Conservation (phyloP, 2,329 filamentous ascomycete genomes). For the Thyridium curvatum region DNA sequence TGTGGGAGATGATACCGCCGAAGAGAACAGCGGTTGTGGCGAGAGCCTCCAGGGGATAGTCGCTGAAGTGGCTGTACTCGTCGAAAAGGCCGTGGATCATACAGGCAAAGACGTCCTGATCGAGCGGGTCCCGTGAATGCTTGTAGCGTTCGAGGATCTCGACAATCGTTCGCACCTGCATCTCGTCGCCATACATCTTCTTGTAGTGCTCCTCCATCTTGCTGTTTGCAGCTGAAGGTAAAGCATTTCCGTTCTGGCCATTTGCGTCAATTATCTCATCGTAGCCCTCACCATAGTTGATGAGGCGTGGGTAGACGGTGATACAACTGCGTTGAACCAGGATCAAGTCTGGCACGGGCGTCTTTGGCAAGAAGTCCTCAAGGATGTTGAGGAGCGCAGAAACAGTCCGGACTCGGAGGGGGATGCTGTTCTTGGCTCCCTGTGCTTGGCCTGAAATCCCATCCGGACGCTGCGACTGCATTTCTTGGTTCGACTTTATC, state of each 20-base stretch:
- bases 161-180: slow-evolving; percentile 80
- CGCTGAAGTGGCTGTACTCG: slow-evolving; percentile 90
- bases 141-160: slow-evolving; percentile 83
- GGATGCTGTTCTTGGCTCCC: slow-evolving; percentile 55
- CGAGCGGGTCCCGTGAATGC: slow-evolving; percentile 71
- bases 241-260: slow-evolving; percentile 70
- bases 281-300: slow-evolving; percentile 92
- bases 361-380: slow-evolving; percentile 59
- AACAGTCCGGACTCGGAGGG: slow-evolving; percentile 79
- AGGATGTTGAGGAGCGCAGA: slow-evolving; percentile 74
- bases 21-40: slow-evolving; percentile 95
- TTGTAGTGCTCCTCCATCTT: slow-evolving; percentile 98
- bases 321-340: slow-evolving; percentile 81
- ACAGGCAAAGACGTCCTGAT: slow-evolving; percentile 94
- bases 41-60: slow-evolving; percentile 92
- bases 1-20: slow-evolving; percentile 91
- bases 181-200: slow-evolving; percentile 91
- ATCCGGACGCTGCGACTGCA: slow-evolving; percentile 59
- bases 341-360: slow-evolving; percentile 62
- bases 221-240: slow-evolving; percentile 72
- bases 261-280: slow-evolving; percentile 89
- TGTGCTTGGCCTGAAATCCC: slow-evolving; percentile 50
- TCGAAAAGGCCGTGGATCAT: slow-evolving; percentile 99
- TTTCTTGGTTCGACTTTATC: slow-evolving; percentile 79
- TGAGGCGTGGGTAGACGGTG: slow-evolving; percentile 84